These are phyloP conservation scores for Citrus inodora DNA, from an alignment of 345 rosid species.

Conservation along the genomic window DNA sequence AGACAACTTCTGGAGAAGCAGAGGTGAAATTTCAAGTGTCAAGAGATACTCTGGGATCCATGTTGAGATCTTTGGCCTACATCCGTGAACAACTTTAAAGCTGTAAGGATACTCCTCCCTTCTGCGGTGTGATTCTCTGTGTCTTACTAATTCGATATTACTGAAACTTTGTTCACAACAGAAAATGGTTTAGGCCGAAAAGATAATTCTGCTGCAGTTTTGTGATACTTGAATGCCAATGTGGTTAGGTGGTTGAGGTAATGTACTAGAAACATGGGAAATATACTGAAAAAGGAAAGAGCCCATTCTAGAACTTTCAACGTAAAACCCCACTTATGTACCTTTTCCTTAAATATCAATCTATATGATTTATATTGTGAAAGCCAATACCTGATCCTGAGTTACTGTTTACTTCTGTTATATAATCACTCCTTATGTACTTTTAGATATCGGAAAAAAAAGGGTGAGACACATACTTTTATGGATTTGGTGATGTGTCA, in stretches of 20 bases:
- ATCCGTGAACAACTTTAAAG: constrained; percentile 56
- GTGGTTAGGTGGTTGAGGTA: not conserved
- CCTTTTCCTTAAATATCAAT: not conserved
- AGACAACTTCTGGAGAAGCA: constrained; percentile 50
- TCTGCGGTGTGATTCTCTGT: not conserved
- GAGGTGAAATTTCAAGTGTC: constrained; percentile 71
- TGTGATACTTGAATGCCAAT: not conserved
- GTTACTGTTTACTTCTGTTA: not conserved
- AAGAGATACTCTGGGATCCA: constrained; percentile 52
- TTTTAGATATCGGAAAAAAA: not conserved
- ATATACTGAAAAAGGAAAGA: not conserved
- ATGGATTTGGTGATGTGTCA: not conserved
- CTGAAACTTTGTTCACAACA: not conserved
- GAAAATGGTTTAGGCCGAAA: not conserved
- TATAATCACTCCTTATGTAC: not conserved
- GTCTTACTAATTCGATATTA: not conserved
- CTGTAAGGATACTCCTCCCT: constrained; percentile 26
- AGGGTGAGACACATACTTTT: not conserved
- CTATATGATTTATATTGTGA: not conserved
- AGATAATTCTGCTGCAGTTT: too few species aligned
- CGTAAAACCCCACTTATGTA: not conserved
- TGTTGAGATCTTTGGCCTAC: constrained; percentile 62
- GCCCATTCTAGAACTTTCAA: not conserved
- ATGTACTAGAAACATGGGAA: not conserved
- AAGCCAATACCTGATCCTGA: not conserved